These are phyloP conservation scores for Talaromyces funiculosus DNA, from an alignment of 2,329 filamentous ascomycete genomes.

Conservation along the genomic window DNA sequence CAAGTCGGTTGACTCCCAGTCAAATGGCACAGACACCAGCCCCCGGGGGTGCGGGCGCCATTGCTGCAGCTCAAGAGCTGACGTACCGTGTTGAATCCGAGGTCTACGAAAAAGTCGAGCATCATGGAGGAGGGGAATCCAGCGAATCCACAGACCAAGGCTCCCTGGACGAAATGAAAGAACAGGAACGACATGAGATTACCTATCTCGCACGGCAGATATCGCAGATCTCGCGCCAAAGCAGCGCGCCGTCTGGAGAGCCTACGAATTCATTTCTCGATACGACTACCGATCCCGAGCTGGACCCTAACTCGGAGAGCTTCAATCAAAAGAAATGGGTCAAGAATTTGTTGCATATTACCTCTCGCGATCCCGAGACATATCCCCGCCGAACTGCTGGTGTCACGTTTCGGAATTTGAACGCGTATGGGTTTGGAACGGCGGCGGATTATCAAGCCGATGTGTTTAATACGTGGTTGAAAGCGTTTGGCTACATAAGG, in stretches of 20 bases:
- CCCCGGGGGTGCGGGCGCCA: not conserved
- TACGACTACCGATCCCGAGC: conserved; percentile 27
- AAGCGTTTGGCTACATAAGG: conserved; percentile 29
- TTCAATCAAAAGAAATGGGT: conserved; percentile 45
- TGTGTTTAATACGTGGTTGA: conserved; percentile 36
- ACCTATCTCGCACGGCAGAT: conserved; percentile 15
- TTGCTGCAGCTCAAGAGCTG: not conserved
- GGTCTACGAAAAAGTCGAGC: not conserved
- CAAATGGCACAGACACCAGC: not conserved
- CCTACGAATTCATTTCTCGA: conserved; percentile 35
- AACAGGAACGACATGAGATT: conserved; percentile 8
- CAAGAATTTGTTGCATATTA: conserved; percentile 34
- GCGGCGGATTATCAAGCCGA: conserved; percentile 42
- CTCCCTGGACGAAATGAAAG: conserved; percentile 9
- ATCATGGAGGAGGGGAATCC: not conserved
- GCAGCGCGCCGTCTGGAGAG: not conserved
- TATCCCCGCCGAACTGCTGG: conserved; percentile 34
- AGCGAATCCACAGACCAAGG: conserved; percentile 7
- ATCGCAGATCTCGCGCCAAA: conserved; percentile 11
- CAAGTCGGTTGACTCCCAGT: not conserved
- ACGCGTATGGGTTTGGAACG: conserved; percentile 40
- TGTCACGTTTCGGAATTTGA: conserved; percentile 41
- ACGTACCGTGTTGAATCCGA: not conserved
- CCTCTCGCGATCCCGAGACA: conserved; percentile 27
- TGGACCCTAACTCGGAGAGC: conserved; percentile 38